These are phyloP conservation scores for Agaricales sp. DNA, from an alignment of 1,284 basidiomycete genomes.

Conservation along the genomic window DNA sequence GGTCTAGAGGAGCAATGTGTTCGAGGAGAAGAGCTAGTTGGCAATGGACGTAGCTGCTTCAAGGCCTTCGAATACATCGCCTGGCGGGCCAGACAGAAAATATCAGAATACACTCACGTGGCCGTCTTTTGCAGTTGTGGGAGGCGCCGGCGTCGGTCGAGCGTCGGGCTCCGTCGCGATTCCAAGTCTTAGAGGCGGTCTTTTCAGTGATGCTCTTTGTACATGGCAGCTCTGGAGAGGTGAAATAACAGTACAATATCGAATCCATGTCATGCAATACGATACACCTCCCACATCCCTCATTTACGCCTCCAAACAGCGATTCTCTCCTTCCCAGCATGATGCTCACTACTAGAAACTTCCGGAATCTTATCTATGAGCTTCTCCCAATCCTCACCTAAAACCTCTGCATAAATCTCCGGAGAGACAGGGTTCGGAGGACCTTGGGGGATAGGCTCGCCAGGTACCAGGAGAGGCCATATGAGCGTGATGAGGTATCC, in stretches of 20 bases:
- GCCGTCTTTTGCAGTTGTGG: too few species aligned
- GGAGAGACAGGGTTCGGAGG: conserved; percentile 56
- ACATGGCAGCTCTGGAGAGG: too few species aligned
- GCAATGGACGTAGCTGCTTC: background rate
- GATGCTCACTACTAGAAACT: conserved; percentile 24
- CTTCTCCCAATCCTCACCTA: conserved; percentile 45
- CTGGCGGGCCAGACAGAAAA: background rate
- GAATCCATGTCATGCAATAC: background rate
- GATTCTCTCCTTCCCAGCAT: conserved; percentile 36
- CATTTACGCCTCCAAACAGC: conserved; percentile 35
- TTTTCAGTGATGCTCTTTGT: too few species aligned
- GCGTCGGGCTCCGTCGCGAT: too few species aligned
- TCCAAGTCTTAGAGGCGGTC: too few species aligned
- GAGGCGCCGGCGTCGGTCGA: too few species aligned
- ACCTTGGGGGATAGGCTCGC: conserved; percentile 30
- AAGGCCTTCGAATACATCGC: background rate
- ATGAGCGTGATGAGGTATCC: conserved; percentile 52
- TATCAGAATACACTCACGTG: background rate
- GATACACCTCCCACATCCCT: too few species aligned
- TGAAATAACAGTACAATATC: background rate
- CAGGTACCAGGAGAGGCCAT: conserved; percentile 41
- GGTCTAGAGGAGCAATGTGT: background rate
- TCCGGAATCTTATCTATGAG: conserved; percentile 42
- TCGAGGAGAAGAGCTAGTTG: background rate
- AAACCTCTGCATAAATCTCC: conserved; percentile 44